Percentiles rank a stretch among this genome's conserved stretches.
Conservation (phyloP, 495 filamentous ascomycete species). For the Daldinia concentrica region DNA sequence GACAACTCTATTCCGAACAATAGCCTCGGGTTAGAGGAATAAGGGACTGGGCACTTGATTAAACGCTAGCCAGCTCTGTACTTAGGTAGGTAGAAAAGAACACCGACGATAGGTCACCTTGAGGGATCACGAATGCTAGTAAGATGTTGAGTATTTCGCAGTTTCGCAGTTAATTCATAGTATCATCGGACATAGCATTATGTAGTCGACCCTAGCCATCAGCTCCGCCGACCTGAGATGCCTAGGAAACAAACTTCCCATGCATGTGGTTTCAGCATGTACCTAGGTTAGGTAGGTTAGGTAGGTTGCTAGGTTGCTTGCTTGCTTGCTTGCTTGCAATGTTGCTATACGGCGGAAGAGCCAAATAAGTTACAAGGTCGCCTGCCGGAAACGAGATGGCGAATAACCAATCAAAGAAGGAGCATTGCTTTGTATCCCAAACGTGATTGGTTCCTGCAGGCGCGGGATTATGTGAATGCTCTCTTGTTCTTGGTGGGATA, state of each 20-base stretch:
- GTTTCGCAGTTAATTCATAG: constrained; percentile 14
- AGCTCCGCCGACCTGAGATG: background rate
- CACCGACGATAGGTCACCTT: background rate
- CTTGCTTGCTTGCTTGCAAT: too few species aligned
- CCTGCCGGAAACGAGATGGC: background rate
- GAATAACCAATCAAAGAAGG: background rate
- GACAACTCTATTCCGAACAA: constrained; percentile 24
- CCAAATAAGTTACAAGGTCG: background rate
- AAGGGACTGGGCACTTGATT: background rate
- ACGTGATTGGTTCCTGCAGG: background rate
- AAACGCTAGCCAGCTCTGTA: background rate
- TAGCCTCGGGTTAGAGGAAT: constrained; percentile 35
- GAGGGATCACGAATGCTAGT: background rate
- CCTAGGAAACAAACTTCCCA: constrained; percentile 17
- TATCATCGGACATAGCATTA: constrained; percentile 25
- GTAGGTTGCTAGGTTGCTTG: constrained; percentile 12
- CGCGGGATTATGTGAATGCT: constrained; percentile 6
- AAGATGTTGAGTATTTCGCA: background rate
- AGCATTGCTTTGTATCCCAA: background rate
- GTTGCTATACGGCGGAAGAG: constrained; percentile 5
- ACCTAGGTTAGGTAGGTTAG: background rate
- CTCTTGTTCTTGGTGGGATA: background rate
- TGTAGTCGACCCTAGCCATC: background rate
- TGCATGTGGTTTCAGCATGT: constrained; percentile 34
- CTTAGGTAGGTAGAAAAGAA: too few species aligned